Evolutionary conservation across 805 yeast species (phyloP), one percentile per base, ranked within the genome.

Genomic region (Wickerhamiella vanderwaltii): DNA sequence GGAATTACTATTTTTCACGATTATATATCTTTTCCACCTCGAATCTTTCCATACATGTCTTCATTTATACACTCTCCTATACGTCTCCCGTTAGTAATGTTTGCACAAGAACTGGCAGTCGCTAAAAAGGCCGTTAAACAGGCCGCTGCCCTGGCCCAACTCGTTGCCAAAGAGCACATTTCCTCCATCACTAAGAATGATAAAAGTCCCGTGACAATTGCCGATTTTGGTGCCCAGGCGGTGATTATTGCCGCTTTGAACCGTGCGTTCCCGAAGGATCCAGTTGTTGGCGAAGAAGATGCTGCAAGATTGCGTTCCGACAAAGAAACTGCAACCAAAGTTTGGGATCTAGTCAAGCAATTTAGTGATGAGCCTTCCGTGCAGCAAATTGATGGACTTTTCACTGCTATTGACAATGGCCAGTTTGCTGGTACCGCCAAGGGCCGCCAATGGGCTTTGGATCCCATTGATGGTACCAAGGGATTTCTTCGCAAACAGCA

Each of bases 401-500:
- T 71, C 49, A 66, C 71, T 5, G 68, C 79, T 19, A 81, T 91
- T 44, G 95, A 86, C 56, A 62, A 68, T 46, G 98, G 98, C 36
- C 69, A 73, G 54, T 82, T 81, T 29, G 59, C 68, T 47, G 97
- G 96, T 42, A 94, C 96, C 4, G 51, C 63, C 24, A 65, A 60
- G 28, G 94, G 94, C 18, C 68, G 98, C 47, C 76, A 84, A 57
- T 91, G 99, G 99, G 94, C 96, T 1, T 65, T 91, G 54, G 99
- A 91, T 56, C 99, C 99, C 29, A 87, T 91, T 47, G 99, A 91
- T 57, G 99, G 99, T 6, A 91, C 99, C 16, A 91, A 79, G 59
- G 99, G 99, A 0, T 91, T 91, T 58, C 65, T 91, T 42, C 71
- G 99, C 56, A 94, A 95, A 35, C 96, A 87, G 49, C 99, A 91